A percentile compares a stretch with the other conserved stretches of the same genome.
Conservation (phyloP, 2,329 filamentous ascomycete genomes). For the Cytospora paraplurivora region DNA sequence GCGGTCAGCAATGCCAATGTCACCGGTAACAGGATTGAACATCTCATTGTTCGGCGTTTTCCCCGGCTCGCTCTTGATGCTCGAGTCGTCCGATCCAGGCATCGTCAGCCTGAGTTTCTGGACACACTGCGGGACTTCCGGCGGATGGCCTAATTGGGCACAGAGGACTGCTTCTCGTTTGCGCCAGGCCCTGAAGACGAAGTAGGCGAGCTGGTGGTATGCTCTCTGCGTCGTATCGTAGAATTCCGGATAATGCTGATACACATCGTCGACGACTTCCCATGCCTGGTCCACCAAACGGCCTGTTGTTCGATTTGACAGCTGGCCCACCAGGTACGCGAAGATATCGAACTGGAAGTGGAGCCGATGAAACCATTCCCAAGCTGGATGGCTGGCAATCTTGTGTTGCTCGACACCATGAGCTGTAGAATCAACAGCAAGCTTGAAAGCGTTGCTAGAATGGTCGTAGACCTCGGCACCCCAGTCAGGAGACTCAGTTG, state of each 20-base stretch:
- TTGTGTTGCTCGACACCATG: slow-evolving; percentile 50
- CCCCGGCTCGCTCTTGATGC: slow-evolving; percentile 34
- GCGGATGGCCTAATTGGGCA: slow-evolving; percentile 37
- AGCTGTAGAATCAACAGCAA: slow-evolving; percentile 52
- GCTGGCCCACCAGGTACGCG: slow-evolving; percentile 56
- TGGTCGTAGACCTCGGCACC: slow-evolving; percentile 51
- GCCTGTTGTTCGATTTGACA: slow-evolving; percentile 52
- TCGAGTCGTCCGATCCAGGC: slow-evolving; percentile 40
- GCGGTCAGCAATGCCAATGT: not conserved
- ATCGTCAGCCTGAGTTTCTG: slow-evolving; percentile 47
- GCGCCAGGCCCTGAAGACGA: slow-evolving; percentile 56
- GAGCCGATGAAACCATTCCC: slow-evolving; percentile 56
- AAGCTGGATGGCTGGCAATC: slow-evolving; percentile 47
- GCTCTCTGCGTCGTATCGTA: slow-evolving; percentile 50
- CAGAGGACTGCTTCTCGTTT: slow-evolving; percentile 48
- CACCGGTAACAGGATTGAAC: slow-evolving; percentile 5
- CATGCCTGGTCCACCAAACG: slow-evolving; percentile 57
- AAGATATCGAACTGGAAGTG: slow-evolving; percentile 61
- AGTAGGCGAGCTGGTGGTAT: slow-evolving; percentile 48
- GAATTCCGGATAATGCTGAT: slow-evolving; percentile 53
- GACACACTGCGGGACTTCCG: slow-evolving; percentile 50
- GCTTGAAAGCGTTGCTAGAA: slow-evolving; percentile 58
- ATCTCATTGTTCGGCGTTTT: slow-evolving; percentile 26
- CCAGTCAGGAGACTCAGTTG: slow-evolving; percentile 51
- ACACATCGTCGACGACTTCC: slow-evolving; percentile 49